Evolutionary conservation across 768 basidiomycete species (phyloP).

Genomic region (Amanita subjunquillea): DNA sequence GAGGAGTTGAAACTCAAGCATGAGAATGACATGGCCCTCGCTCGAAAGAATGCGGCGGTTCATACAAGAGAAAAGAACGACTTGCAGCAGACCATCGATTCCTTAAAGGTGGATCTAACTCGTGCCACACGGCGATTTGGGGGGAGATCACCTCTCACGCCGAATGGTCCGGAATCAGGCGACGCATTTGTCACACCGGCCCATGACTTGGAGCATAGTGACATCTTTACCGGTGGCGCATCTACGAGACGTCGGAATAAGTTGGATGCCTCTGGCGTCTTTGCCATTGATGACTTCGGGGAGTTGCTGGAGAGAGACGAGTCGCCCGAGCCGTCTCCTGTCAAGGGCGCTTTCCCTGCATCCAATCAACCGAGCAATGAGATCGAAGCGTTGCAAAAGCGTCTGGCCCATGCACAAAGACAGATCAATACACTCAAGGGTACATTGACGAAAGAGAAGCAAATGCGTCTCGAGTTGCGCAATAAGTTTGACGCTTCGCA

Average conservation of each 20-base stretch:
- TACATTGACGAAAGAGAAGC: constrained; percentile 74
- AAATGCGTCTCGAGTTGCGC: constrained; percentile 59
- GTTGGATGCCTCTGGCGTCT: constrained; percentile 37
- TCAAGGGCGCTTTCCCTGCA: constrained; percentile 37
- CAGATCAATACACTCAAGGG: constrained; percentile 78
- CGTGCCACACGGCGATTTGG: constrained; percentile 59
- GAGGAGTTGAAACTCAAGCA: constrained; percentile 83
- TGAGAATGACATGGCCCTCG: constrained; percentile 90
- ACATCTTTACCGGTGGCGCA: constrained; percentile 57
- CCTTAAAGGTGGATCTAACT: constrained; percentile 60
- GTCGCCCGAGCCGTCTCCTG: constrained; percentile 4
- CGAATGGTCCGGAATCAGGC: constrained; percentile 32
- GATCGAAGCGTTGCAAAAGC: constrained; percentile 71
- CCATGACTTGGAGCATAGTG: constrained; percentile 40
- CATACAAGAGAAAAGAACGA: constrained; percentile 90
- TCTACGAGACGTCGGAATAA: constrained; percentile 49
- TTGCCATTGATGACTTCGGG: constrained; percentile 24
- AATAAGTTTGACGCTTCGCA: constrained; percentile 39
- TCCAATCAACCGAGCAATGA: constrained; percentile 72
- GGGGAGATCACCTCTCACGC: constrained; percentile 52
- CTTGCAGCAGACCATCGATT: constrained; percentile 72
- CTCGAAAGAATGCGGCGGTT: constrained; percentile 78
- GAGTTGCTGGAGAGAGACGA: constrained; percentile 4
- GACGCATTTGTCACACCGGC: constrained; percentile 50
- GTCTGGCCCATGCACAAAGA: constrained; percentile 78